These are phyloP conservation scores for Lactarius indigo DNA, from an alignment of 768 basidiomycete genomes.

Conservation along the genomic window DNA sequence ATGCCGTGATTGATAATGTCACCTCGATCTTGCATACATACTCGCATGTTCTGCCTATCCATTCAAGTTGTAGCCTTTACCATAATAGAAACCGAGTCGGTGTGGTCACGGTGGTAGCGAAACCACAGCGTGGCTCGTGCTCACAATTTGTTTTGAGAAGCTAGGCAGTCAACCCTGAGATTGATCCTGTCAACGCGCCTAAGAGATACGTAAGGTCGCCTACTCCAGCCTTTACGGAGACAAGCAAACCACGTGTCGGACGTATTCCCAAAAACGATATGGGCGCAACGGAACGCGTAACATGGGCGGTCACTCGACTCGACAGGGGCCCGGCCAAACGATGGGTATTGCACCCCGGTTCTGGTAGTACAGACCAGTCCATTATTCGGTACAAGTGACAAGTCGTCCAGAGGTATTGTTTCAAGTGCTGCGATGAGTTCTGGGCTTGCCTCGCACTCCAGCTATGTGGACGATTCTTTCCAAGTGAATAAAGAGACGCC, in stretches of 20 bases:
- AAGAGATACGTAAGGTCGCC: background rate
- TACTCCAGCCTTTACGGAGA: background rate
- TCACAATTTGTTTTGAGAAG: background rate
- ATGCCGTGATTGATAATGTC: constrained; percentile 10
- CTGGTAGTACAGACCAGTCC: background rate
- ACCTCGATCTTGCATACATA: constrained; percentile 9
- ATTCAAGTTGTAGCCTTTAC: constrained; percentile 5
- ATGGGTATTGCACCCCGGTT: background rate
- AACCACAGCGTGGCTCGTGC: background rate
- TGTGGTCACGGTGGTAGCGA: background rate
- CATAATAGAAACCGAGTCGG: background rate
- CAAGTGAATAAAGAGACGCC: constrained; percentile 15
- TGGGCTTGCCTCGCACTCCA: constrained; percentile 8
- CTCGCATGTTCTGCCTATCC: constrained; percentile 6
- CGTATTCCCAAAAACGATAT: background rate
- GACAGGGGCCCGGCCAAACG: background rate
- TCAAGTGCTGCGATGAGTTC: background rate
- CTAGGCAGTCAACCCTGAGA: background rate
- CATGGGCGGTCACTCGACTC: constrained; percentile 9
- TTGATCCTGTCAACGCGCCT: background rate
- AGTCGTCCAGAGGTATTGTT: background rate
- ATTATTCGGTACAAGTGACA: background rate
- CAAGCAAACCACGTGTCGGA: constrained; percentile 8
- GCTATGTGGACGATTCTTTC: constrained; percentile 9
- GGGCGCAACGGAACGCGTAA: constrained; percentile 13